Percentiles rank a stretch among this genome's conserved stretches.
These are phyloP conservation scores for Myrica gale DNA, from an alignment of 306 rosid species.

Conservation along the genomic window DNA sequence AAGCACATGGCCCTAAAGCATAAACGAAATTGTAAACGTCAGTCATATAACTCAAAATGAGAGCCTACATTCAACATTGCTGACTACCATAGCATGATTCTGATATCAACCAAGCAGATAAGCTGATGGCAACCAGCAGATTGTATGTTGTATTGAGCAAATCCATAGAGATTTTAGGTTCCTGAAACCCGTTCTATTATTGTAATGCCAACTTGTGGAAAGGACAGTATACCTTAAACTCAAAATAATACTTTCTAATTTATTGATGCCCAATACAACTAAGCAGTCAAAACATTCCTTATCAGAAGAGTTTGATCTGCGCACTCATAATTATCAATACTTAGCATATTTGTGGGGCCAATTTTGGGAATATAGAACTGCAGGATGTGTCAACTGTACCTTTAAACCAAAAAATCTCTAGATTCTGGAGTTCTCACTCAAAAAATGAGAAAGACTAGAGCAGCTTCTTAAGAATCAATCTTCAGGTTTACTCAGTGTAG, in stretches of 20 bases:
- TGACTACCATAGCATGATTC: too few relatives aligned
- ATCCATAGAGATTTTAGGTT: neutral
- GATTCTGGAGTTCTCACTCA: neutral
- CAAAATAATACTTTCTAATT: neutral
- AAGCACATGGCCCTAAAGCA: slow-evolving; percentile 84
- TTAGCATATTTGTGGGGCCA: neutral
- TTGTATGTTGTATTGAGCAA: neutral
- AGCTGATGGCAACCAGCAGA: neutral
- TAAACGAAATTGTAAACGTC: slow-evolving; percentile 27
- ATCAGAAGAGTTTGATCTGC: neutral
- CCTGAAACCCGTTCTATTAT: too few relatives aligned
- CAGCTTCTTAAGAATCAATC: neutral
- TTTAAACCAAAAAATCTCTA: neutral
- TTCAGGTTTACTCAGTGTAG: neutral
- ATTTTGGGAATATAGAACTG: neutral
- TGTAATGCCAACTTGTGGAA: neutral
- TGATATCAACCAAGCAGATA: neutral
- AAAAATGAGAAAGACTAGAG: neutral
- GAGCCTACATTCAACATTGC: too few relatives aligned
- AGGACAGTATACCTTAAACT: neutral
- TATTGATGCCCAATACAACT: neutral
- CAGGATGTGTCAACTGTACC: neutral
- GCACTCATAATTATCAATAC: neutral
- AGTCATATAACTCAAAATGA: slow-evolving; percentile 12
- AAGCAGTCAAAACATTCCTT: neutral